Percentiles rank a stretch among this genome's conserved stretches.
phyloP scores from a whole-genome alignment of 2,329 filamentous ascomycete genomes.

The Penicillium frequentans region DNA sequence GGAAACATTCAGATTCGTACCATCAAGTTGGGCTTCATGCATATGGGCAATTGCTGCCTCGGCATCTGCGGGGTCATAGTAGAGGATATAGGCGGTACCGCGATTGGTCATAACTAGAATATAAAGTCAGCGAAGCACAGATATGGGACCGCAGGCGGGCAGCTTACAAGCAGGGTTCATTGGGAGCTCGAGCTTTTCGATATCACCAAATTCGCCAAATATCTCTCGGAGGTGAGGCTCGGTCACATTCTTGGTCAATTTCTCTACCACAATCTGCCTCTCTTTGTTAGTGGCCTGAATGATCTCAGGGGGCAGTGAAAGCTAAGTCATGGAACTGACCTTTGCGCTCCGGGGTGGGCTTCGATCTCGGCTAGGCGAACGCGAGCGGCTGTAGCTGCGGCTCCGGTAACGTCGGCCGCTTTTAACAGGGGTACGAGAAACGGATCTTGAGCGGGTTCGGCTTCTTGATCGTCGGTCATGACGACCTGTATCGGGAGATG shows the following conservation, averaged over 20 bases:
- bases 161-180: conserved; percentile 78
- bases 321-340: conserved; percentile 16
- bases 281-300: neutral
- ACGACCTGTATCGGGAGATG: conserved; percentile 15
- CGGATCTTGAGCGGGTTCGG: conserved; percentile 24
- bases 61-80: conserved; percentile 71
- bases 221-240: conserved; percentile 87
- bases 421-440: conserved; percentile 40
- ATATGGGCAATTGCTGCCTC: conserved; percentile 91
- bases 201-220: conserved; percentile 82
- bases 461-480: conserved; percentile 30
- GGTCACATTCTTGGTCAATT: conserved; percentile 91
- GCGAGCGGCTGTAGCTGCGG: conserved; percentile 25
- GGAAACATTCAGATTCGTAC: conserved; percentile 77
- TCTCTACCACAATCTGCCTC: conserved; percentile 85
- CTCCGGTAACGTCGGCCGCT: conserved; percentile 41
- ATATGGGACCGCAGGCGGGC: neutral
- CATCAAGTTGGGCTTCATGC: conserved; percentile 95
- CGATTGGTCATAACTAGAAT: conserved; percentile 77
- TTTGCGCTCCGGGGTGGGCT: conserved; percentile 37
- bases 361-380: conserved; percentile 26
- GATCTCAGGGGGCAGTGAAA: neutral
- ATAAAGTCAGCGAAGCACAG: neutral
- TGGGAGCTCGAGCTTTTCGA: conserved; percentile 84
- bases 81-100: conserved; percentile 91